These are phyloP conservation scores for Rosellinia necatrix DNA, from an alignment of 2,329 filamentous ascomycete genomes.

Conservation along the genomic window DNA sequence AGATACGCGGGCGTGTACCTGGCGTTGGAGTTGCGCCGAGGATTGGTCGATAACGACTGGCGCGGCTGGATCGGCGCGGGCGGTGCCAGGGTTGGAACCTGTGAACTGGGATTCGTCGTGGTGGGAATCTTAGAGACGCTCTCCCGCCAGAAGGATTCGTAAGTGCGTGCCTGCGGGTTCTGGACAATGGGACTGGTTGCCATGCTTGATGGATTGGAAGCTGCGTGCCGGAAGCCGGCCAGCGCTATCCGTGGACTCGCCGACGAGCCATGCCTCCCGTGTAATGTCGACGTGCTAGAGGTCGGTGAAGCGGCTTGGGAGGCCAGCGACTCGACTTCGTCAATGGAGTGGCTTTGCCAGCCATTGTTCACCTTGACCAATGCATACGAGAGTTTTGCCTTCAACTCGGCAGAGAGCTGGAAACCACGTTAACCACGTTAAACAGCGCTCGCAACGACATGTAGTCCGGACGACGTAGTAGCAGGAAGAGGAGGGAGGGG, in stretches of 20 bases:
- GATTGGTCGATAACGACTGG: slow-evolving; percentile 45
- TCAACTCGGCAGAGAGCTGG: slow-evolving; percentile 62
- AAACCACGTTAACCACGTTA: slow-evolving; percentile 28
- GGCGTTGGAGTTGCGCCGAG: slow-evolving; percentile 57
- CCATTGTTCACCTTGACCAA: slow-evolving; percentile 92
- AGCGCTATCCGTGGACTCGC: slow-evolving; percentile 57
- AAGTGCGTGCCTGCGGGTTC: slow-evolving; percentile 40
- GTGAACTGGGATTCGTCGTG: slow-evolving; percentile 45
- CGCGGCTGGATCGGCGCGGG: slow-evolving; percentile 61
- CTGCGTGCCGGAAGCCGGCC: slow-evolving; percentile 43
- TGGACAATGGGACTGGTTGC: slow-evolving; percentile 37
- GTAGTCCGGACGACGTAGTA: no score
- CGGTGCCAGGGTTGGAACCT: slow-evolving; percentile 51
- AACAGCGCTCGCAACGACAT: slow-evolving; percentile 6
- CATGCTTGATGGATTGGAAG: slow-evolving; percentile 37
- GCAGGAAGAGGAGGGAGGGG: no score
- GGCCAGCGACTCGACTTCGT: slow-evolving; percentile 76
- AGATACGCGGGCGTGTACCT: slow-evolving; percentile 55
- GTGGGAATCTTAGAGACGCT: slow-evolving; percentile 44
- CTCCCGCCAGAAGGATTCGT: slow-evolving; percentile 53
- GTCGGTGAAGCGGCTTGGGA: slow-evolving; percentile 70
- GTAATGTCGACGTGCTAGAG: slow-evolving; percentile 61
- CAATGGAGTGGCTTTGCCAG: slow-evolving; percentile 79
- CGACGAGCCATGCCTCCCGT: slow-evolving; percentile 56
- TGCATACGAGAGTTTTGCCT: slow-evolving; percentile 85